Percentiles rank a stretch among this genome's conserved stretches.
Conservation (phyloP, 2,329 filamentous ascomycete genomes). For the Zarea fungicola region DNA sequence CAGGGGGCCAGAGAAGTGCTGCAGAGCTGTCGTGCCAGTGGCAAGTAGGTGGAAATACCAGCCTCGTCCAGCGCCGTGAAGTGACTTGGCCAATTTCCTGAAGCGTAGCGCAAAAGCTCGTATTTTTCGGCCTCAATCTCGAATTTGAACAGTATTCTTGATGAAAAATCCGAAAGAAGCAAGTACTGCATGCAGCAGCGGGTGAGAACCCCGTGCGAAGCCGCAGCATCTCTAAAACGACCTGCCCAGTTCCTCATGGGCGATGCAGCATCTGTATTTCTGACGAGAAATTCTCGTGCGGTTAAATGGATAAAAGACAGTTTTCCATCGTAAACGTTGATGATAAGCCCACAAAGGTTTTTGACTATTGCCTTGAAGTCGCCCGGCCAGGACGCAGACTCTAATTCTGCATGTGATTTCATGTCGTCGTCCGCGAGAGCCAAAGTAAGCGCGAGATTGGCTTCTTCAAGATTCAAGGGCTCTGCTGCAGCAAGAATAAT, state of each 20-base stretch:
- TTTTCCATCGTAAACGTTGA: not conserved
- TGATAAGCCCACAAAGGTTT: not conserved
- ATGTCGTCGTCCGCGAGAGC: not conserved
- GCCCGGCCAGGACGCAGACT: not conserved
- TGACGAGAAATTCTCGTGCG: not conserved
- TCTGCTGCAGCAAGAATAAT: not conserved
- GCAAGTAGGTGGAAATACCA: too few species aligned
- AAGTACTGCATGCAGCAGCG: not conserved
- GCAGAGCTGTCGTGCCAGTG: not conserved
- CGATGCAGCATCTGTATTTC: not conserved
- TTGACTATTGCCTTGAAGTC: not conserved
- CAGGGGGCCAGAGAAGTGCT: not conserved
- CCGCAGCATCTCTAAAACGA: not conserved
- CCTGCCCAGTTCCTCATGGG: not conserved
- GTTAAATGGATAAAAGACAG: constrained; percentile 8
- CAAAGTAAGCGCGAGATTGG: not conserved
- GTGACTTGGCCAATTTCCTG: not conserved
- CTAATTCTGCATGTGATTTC: not conserved
- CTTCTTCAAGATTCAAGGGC: not conserved
- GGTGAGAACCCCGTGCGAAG: not conserved
- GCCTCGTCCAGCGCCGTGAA: too few species aligned
- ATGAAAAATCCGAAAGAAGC: not conserved
- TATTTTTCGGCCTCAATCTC: not conserved
- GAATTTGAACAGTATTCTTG: not conserved
- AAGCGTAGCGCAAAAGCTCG: not conserved